Base-by-base conservation (phyloP, 768 basidiomycete genomes). In the Antrodiella citrinella region DNA sequence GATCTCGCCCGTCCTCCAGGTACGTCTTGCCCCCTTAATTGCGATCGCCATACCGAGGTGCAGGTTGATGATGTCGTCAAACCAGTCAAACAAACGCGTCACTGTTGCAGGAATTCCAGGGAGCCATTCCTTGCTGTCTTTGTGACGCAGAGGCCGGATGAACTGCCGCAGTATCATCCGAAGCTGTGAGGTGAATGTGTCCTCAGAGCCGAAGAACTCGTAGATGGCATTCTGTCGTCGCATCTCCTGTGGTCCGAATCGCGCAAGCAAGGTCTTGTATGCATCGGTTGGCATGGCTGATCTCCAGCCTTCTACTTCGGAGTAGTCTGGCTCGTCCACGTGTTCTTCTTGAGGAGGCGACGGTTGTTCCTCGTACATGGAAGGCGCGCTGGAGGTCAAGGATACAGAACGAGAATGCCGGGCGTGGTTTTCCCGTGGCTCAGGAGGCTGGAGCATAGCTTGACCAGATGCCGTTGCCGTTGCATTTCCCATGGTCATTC, bases 31-130 rank as follows among this genome's bases (percentile, higher is more conserved):
- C 1, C 75, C 65, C 11, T 72, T 66, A 53, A 89, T 61, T 1
- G 74, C 65, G 3, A 72, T 69, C 5, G 75, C 70, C 21, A 96
- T 70, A 51, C 82, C 75, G 3, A 71, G 68, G 56, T 96, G 93
- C 1, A 93, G 69, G 48, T 83, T 81, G 9, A 85, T 72, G 53
- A 97, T 88, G 57, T 91, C 89, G 56, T 94, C 91, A 45, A 94
- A 68, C 84, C 88, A 91, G 64, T 93, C 91, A 53, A 97, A 81
- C 19, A 92, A 71, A 10, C 80, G 78, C 0, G 82, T 74, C 11
- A 91, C 72, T 26, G 81, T 75, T 2, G 69, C 54, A 0, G 91
- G 91, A 15, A 97, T 77, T 15, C 91, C 91, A 1, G 79, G 69
- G 30, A 95, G 84, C 90, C 92, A 96, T 1, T 71, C 62, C 47